These are phyloP conservation scores for Meyerozyma elateridarum DNA, from an alignment of 1,139 yeast genomes.

Conservation along the genomic window DNA sequence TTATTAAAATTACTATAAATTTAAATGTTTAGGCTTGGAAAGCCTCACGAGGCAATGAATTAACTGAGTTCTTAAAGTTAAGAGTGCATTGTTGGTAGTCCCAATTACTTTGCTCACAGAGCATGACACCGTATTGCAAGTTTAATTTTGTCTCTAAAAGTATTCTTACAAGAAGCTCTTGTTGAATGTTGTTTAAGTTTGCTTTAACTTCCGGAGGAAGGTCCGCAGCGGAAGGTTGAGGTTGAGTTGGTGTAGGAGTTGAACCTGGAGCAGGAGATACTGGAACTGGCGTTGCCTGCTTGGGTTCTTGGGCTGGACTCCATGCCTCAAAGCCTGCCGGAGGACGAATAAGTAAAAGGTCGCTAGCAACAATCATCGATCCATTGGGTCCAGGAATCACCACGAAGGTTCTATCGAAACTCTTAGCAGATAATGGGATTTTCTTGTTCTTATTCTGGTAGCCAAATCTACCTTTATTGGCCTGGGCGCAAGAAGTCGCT, in stretches of 20 bases:
- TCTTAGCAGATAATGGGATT: slow-evolving; percentile 52
- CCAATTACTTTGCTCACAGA: slow-evolving; percentile 88
- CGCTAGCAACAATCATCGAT: slow-evolving; percentile 78
- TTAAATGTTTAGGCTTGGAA: slow-evolving; percentile 12
- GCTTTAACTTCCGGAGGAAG: slow-evolving; percentile 53
- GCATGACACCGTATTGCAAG: slow-evolving; percentile 73
- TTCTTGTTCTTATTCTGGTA: slow-evolving; percentile 26
- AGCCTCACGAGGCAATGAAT: slow-evolving; percentile 43
- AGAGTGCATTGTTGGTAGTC: slow-evolving; percentile 65
- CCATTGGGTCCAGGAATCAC: slow-evolving; percentile 71
- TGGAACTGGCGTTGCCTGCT: slow-evolving; percentile 11
- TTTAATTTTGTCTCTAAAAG: slow-evolving; percentile 72
- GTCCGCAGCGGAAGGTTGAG: slow-evolving; percentile 26
- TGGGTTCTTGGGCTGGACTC: slow-evolving; percentile 22
- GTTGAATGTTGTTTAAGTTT: slow-evolving; percentile 52
- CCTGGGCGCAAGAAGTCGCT: slow-evolving; percentile 10
- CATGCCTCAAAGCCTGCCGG: slow-evolving; percentile 59
- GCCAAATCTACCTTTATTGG: slow-evolving; percentile 9
- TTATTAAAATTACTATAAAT: no score
- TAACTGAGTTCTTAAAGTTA: slow-evolving; percentile 64
- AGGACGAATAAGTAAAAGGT: slow-evolving; percentile 65
- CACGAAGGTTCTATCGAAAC: slow-evolving; percentile 87
- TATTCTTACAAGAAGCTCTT: slow-evolving; percentile 60
- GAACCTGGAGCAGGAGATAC: slow-evolving; percentile 17
- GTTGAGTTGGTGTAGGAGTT: slow-evolving; percentile 5